phyloP scores from a whole-genome alignment of 2,329 filamentous ascomycete species.

The Verticillium tricorpus region DNA sequence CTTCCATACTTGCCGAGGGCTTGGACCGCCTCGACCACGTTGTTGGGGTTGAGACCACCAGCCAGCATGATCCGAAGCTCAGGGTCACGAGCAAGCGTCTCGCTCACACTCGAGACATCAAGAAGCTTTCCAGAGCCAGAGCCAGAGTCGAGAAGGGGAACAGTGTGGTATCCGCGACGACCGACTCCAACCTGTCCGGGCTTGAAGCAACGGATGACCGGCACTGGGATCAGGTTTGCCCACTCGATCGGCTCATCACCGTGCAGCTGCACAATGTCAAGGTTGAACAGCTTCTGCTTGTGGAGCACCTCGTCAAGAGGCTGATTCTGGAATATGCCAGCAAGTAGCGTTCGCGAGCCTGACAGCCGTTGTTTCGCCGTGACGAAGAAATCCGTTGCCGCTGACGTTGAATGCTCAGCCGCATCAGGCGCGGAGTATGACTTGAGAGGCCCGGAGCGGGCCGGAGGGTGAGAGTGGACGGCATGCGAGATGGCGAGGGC shows the following conservation, averaged over 20 bases:
- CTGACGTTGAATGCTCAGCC: conserved; percentile 21
- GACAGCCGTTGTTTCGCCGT: conserved; percentile 42
- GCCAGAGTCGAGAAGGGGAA: conserved; percentile 84
- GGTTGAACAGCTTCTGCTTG: conserved; percentile 67
- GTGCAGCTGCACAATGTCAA: conserved; percentile 91
- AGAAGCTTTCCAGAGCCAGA: conserved; percentile 77
- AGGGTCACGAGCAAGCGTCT: conserved; percentile 60
- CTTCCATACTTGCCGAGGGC: conserved; percentile 52
- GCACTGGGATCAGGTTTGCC: conserved; percentile 83
- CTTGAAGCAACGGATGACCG: conserved; percentile 82
- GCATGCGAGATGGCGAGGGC: conserved; percentile 76
- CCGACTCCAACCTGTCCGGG: conserved; percentile 70
- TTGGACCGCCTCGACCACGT: conserved; percentile 64
- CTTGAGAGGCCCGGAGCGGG: conserved; percentile 19
- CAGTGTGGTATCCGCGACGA: conserved; percentile 72
- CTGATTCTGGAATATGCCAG: conserved; percentile 93
- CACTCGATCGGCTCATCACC: conserved; percentile 91
- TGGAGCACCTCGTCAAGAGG: conserved; percentile 76
- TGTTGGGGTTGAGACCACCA: conserved; percentile 76
- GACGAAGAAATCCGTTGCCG: conserved; percentile 66
- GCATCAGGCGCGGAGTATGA: conserved; percentile 10
- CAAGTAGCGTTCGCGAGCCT: conserved; percentile 65
- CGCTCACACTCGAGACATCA: conserved; percentile 65
- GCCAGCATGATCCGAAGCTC: conserved; percentile 77
- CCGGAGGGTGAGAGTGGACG: conserved; percentile 64